Evolutionary conservation across 257 asterid genomes (phyloP).

Genomic region (Solanum neorickii): DNA sequence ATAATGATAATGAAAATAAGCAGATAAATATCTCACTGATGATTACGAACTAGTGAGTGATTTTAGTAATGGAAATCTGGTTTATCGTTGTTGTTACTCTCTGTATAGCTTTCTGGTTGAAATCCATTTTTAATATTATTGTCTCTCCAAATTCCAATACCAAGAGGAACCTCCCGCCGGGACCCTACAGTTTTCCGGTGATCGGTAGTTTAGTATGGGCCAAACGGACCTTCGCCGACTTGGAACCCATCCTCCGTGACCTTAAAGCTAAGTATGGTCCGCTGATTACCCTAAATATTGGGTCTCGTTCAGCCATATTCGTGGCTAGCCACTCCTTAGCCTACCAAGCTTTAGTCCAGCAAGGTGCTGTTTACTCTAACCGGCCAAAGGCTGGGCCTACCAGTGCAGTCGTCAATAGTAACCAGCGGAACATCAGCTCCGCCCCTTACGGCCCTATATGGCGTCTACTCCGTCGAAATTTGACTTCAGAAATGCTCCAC

Average conservation of each 20-base stretch:
- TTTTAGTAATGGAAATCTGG: neutral
- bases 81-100: neutral
- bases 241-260: neutral
- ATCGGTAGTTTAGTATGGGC: neutral
- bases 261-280: neutral
- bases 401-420: neutral
- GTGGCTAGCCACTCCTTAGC: neutral
- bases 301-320: neutral
- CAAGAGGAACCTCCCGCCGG: neutral
- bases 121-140: neutral
- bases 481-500: neutral
- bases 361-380: neutral
- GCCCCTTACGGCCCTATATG: neutral
- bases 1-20: neutral
- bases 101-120: neutral
- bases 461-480: neutral
- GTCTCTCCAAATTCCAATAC: neutral
- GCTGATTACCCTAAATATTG: neutral
- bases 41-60: neutral
- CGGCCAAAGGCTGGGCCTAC: neutral
- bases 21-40: neutral
- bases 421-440: neutral
- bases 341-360: neutral
- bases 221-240: neutral
- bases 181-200: neutral